These are phyloP conservation scores for Byssothecium circinans DNA, from an alignment of 2,329 filamentous ascomycete species.

Conservation along the genomic window DNA sequence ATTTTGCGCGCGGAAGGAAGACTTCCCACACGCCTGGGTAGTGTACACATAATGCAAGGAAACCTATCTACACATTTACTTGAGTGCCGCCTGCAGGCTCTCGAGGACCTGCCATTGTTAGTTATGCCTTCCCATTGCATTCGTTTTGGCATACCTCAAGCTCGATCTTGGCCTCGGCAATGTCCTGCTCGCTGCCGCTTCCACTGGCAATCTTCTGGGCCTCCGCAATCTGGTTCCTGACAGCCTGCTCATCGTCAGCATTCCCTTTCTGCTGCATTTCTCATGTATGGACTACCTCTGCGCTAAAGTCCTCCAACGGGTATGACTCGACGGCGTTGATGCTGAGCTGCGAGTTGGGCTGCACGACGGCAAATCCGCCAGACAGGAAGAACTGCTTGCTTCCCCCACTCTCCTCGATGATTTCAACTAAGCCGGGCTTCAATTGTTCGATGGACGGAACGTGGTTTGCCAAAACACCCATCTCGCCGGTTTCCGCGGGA, in stretches of 20 bases:
- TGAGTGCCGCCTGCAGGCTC: slow-evolving; percentile 77
- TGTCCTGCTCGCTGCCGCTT: slow-evolving; percentile 91
- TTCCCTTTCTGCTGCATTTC: neutral
- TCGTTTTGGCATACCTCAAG: slow-evolving; percentile 71
- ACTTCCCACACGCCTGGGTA: slow-evolving; percentile 31
- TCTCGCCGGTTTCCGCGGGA: slow-evolving; percentile 95
- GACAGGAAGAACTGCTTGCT: slow-evolving; percentile 99
- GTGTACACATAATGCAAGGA: slow-evolving; percentile 40
- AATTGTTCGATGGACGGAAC: slow-evolving; percentile 98
- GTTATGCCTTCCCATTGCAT: slow-evolving; percentile 13
- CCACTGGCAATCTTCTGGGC: slow-evolving; percentile 93
- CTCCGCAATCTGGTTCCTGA: slow-evolving; percentile 87
- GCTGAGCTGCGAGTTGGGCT: slow-evolving; percentile 91
- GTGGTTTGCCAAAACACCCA: slow-evolving; percentile 99
- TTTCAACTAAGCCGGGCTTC: slow-evolving; percentile 92
- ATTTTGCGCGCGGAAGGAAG: slow-evolving; percentile 33
- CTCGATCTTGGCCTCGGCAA: slow-evolving; percentile 99
- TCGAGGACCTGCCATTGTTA: slow-evolving; percentile 70
- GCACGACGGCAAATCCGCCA: slow-evolving; percentile 94
- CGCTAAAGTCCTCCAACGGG: slow-evolving; percentile 93
- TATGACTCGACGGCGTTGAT: slow-evolving; percentile 98
- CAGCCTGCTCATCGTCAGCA: slow-evolving; percentile 55
- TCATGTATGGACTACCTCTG: slow-evolving; percentile 58
- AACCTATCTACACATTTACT: slow-evolving; percentile 64
- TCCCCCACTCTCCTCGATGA: slow-evolving; percentile 87